These are phyloP conservation scores for Penicillium sp. DNA, from an alignment of 2,329 filamentous ascomycete genomes.

Conservation along the genomic window DNA sequence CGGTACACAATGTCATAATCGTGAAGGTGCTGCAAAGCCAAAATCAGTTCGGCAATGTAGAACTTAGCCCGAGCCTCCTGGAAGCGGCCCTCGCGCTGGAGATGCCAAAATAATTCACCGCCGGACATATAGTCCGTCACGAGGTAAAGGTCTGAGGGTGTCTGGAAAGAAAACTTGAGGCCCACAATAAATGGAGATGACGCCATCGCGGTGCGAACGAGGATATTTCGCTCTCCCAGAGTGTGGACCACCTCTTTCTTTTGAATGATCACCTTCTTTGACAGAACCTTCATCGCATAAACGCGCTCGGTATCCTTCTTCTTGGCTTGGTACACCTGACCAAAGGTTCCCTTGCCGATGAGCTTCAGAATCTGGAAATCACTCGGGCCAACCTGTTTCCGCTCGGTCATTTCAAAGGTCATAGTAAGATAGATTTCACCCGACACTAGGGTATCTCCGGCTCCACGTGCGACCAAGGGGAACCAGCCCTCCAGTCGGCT, in stretches of 20 bases:
- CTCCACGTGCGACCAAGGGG: constrained; percentile 74
- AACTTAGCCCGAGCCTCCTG: constrained; percentile 95
- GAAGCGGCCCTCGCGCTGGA: constrained; percentile 96
- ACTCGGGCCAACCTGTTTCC: constrained; percentile 88
- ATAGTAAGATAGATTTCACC: constrained; percentile 90
- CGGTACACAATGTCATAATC: constrained; percentile 97
- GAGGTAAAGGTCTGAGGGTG: constrained; percentile 92
- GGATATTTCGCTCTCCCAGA: constrained; percentile 92
- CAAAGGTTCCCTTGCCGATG: constrained; percentile 97
- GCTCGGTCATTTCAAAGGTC: constrained; percentile 80
- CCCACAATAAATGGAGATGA: constrained; percentile 98
- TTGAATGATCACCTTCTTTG: constrained; percentile 99
- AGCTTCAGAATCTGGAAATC: constrained; percentile 96
- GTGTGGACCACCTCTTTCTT: constrained; percentile 99
- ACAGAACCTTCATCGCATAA: constrained; percentile 98
- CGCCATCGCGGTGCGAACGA: constrained; percentile 91
- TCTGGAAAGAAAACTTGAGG: constrained; percentile 98
- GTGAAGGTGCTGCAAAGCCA: constrained; percentile 92
- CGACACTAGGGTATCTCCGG: constrained; percentile 72
- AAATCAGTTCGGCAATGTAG: constrained; percentile 95
- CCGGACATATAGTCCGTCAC: constrained; percentile 99
- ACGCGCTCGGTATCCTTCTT: constrained; percentile 96
- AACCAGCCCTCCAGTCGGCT: constrained; percentile 83
- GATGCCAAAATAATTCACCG: constrained; percentile 96
- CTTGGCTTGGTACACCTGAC: constrained; percentile 95